Base-by-base conservation (phyloP, 495 filamentous ascomycete genomes). In the Copromyces sp. region DNA sequence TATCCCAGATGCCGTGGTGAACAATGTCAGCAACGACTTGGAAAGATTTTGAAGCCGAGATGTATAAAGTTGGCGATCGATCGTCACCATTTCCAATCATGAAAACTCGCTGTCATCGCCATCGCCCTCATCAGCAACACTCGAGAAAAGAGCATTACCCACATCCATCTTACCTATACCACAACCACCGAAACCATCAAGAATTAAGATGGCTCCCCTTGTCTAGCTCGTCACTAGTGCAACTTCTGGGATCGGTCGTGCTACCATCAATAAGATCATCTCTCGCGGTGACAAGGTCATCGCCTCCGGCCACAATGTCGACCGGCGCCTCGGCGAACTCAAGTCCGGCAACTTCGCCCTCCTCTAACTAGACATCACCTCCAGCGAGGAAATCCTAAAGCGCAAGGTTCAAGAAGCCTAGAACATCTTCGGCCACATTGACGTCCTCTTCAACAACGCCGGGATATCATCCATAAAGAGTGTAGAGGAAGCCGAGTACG, bases 241-340 rank as follows among this genome's bases (percentile, higher is more conserved):
- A 45, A 79, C 78, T 68, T 76, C 77, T 1, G 79, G 79, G 71
- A 77, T 79, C 42, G 74, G 75, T 35, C 74, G 72, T 6, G 72
- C 74, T 32, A 79, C 88, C 6, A 78, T 83, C 45, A 75, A 80
- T 8, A 69, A 77, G 4, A 84, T 85, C n/a, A 81, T 89, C 7
- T 71, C 71, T 9, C 80, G 81, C 32, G 85, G 85, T 38, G 82
- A 87, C 73, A 77, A 79, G 16, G 87, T 89, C 14, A 82, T 88
- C 61, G 87, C 82, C 37, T 70, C 73, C 3, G 78, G 78, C 9
- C 74, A 77, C 71, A 83, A 82, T 42, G 78, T 81, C 20, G 76
- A 79, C 3, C 44, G 40, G n/a, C 71, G 73, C 4, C 78, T 82
- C 9, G 74, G 71, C 39, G n/a, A 70, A 17, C 68, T 76, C 40